Evolutionary conservation across 441 rosid species (phyloP), one percentile per base, ranked within the genome.

Genomic region (Melastoma candidum): DNA sequence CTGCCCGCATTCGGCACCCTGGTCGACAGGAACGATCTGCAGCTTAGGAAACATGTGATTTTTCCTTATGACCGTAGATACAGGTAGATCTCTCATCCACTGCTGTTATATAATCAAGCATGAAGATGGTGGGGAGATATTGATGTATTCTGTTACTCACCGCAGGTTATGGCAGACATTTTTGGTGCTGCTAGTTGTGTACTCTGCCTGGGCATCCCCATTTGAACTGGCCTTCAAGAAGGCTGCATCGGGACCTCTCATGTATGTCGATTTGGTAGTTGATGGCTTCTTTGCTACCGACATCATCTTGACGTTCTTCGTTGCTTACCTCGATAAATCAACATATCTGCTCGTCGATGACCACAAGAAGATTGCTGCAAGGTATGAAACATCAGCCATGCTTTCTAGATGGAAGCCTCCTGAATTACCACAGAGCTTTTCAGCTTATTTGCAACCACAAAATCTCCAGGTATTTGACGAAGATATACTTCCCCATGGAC

Each of bases 201-300:
- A 90, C 77, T 83, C 95, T 0, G 88, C 95, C 12, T 90, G 96
- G 98, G 85, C 84, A 48, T 80, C 96, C n/a, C 69, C 78, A 0
- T 90, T 90, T 14, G 93, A 85, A 70, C 56, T 90, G 2, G 96
- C 96, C 1, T 90, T 90, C 65, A 71, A 41, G 48, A 80, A 41
- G 70, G 80, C 81, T 1, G 72, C 79, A 0, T 71, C 74, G 1
- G 93, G 87, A 9, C 58, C 67, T 7, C 75, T 90, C 7, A 2
- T 70, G 67, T 45, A 61, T 44, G 58, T 80, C 50, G 98, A 90
- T 69, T 71, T 82, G 68, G 73, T 69, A 24, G 90, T 87, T n/a
- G 98, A 90, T 65, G 70, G 64, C 27, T 83, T 83, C 79, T 92
- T 92, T 39, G 87, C 85, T 68, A 11, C 55, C 11, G 98, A 92